Evolutionary conservation across 208 protist species (phyloP).

Genomic region (Trypanosoma rangeli): DNA sequence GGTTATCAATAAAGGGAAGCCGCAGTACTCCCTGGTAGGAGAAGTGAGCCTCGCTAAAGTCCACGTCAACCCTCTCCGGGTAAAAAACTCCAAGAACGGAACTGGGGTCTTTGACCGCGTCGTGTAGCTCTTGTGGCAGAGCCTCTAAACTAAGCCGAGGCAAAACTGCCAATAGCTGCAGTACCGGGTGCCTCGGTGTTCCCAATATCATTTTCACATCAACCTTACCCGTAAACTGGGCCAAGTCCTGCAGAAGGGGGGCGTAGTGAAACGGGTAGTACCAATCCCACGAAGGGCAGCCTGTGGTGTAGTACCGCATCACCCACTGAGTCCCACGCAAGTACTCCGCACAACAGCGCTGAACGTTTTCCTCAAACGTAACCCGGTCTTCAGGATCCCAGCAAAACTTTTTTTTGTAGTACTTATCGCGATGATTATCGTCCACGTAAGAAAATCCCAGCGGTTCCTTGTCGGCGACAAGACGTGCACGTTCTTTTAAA

Average conservation of each 20-base stretch:
- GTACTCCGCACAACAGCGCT: slow-evolving; percentile 89
- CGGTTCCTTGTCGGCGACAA: slow-evolving; percentile 68
- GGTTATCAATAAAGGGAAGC: slow-evolving; percentile 86
- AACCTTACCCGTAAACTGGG: slow-evolving; percentile 51
- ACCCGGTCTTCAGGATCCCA: slow-evolving; percentile 42
- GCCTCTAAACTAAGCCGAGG: slow-evolving; percentile 86
- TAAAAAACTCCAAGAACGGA: slow-evolving; percentile 98
- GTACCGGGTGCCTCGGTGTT: slow-evolving; percentile 95
- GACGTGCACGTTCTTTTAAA: slow-evolving; percentile 59
- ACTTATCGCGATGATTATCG: slow-evolving; percentile 67
- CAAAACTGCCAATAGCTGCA: slow-evolving; percentile 98
- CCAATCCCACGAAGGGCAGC: slow-evolving; percentile 97
- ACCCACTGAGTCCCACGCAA: slow-evolving; percentile 98
- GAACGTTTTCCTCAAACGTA: slow-evolving; percentile 69
- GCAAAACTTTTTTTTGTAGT: slow-evolving; percentile 87
- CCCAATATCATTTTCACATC: slow-evolving; percentile 71
- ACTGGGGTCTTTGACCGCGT: slow-evolving; percentile 86
- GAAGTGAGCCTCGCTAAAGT: slow-evolving; percentile 96
- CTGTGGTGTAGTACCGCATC: slow-evolving; percentile 99
- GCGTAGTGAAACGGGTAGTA: slow-evolving; percentile 99
- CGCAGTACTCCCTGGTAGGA: slow-evolving; percentile 91
- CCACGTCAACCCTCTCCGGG: slow-evolving; percentile 95
- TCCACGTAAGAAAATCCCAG: slow-evolving; percentile 82
- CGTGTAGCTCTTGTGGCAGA: slow-evolving; percentile 88
- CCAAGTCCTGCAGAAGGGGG: slow-evolving; percentile 94